Evolutionary conservation across 805 yeast species (phyloP), one percentile per base, ranked within the genome.

Genomic region (Monosporozyma siamensis): DNA sequence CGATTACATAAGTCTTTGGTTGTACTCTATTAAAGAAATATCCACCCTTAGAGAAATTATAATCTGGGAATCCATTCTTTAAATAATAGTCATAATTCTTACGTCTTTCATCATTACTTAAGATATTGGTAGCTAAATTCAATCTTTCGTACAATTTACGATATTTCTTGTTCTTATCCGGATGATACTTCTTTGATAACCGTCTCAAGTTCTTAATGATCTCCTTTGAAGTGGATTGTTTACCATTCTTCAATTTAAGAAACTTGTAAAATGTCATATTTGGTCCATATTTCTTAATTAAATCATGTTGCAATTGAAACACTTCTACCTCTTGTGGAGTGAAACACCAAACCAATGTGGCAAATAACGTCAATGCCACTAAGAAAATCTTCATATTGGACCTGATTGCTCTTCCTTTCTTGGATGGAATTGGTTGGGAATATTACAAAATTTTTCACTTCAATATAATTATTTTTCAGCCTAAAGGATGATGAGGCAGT

Each of bases 71-170:
- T 6, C 97, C 97, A 51, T 77, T 74, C 34, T 75, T 69, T 42
- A 84, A 67, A 63, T 85, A 92, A 61, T 77, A 88, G 61, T 92
- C 97, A 61, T 92, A 92, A 6, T 87, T 71, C 39, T 80, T 77
- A 48, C 80, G 75, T 44, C 70, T 70, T 42, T 76, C 74, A 20
- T 74, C 64, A 43, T 71, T 68, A 50, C 90, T 72, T 38, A 89
- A 68, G 43, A 89, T 79, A 54, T 82, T 77, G 26, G 88, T 81
- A 18, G 86, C 83, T 22, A 79, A 61, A 26, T 92, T 83, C 29
- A 92, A 71, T 23, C 90, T 68, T 53, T 90, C 86, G 57, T 80
- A 92, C 18, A 62, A 57, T 48, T 75, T 75, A 44, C 64, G 68
- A 34, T 66, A 70, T 43, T 68, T 69, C 43, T 58, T 61, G 36